A percentile compares a stretch with the other conserved stretches of the same genome.
Evolutionary conservation across 345 rosid species (phyloP).

Genomic region (Boechera stricta): DNA sequence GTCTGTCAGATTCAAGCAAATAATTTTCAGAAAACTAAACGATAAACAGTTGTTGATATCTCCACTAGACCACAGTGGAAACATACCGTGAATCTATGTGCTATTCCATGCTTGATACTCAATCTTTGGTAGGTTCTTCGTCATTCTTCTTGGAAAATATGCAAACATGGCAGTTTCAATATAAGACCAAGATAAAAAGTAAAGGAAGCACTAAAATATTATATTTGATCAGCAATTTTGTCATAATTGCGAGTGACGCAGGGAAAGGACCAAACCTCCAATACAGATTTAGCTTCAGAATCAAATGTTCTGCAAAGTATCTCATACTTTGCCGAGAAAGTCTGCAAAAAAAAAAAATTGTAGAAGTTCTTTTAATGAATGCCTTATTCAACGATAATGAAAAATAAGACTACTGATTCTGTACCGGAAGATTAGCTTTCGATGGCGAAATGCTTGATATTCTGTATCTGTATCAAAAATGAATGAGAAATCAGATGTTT

Average conservation of each 20-base stretch:
- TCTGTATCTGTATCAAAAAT: slow-evolving; percentile 58
- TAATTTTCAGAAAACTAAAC: background rate
- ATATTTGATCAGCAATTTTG: slow-evolving; percentile 5
- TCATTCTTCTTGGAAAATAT: slow-evolving; percentile 30
- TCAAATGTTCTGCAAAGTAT: slow-evolving; percentile 92
- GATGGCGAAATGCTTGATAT: slow-evolving; percentile 89
- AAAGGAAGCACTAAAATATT: background rate
- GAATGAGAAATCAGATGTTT: slow-evolving; percentile 22
- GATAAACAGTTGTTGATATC: background rate
- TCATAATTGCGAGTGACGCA: slow-evolving; percentile 19
- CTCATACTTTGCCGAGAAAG: slow-evolving; percentile 62
- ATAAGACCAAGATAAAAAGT: slow-evolving; percentile 14
- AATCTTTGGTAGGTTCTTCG: slow-evolving; percentile 21
- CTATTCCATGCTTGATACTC: slow-evolving; percentile 32
- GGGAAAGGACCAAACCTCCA: slow-evolving; percentile 56
- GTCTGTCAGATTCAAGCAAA: slow-evolving; percentile 9
- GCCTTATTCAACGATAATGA: slow-evolving; percentile 1
- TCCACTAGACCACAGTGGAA: slow-evolving; percentile 14
- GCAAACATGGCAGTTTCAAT: slow-evolving; percentile 24
- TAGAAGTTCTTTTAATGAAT: background rate
- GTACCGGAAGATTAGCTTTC: slow-evolving; percentile 69
- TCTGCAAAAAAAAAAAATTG: slow-evolving; percentile 46
- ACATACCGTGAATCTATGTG: slow-evolving; percentile 18
- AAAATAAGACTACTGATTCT: slow-evolving; percentile 15
- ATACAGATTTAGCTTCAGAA: slow-evolving; percentile 60